Conservation (phyloP, 1,284 basidiomycete species). For the Microbotryum intermedium region DNA sequence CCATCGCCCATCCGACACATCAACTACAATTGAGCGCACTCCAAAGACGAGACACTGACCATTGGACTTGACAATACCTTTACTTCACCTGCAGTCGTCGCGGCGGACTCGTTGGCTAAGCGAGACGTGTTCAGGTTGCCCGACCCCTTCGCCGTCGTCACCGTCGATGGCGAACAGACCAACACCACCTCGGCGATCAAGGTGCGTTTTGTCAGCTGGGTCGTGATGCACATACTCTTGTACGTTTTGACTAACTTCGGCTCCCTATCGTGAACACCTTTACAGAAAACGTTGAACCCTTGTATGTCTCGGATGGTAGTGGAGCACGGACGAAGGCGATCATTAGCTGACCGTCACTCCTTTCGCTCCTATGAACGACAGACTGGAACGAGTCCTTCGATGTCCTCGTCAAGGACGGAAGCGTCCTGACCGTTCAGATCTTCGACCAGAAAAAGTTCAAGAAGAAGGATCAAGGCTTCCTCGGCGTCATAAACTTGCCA, state of each 20-base stretch:
- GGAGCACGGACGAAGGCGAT: not conserved
- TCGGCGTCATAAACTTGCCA: constrained; percentile 85
- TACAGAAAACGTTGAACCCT: constrained; percentile 66
- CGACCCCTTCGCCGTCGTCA: constrained; percentile 89
- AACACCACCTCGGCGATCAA: constrained; percentile 84
- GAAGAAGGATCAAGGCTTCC: constrained; percentile 85
- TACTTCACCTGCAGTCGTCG: constrained; percentile 56
- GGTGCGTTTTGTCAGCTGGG: constrained; percentile 30
- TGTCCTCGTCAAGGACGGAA: constrained; percentile 79
- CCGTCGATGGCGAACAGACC: constrained; percentile 87
- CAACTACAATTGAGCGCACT: not conserved
- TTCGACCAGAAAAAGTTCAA: constrained; percentile 98
- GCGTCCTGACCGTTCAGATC: constrained; percentile 85
- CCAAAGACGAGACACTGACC: not conserved
- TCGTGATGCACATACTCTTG: no score
- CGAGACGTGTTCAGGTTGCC: constrained; percentile 84
- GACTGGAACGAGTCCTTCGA: constrained; percentile 90
- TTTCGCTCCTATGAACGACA: not conserved
- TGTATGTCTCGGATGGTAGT: constrained; percentile 36
- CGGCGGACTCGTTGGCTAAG: constrained; percentile 78
- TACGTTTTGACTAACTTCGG: not conserved
- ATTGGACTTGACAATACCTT: not conserved
- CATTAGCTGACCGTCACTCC: not conserved
- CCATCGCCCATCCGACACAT: not conserved
- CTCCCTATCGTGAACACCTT: not conserved